phyloP scores from a whole-genome alignment of 2,329 filamentous ascomycete genomes.

The Pestalotiopsis sp. region DNA sequence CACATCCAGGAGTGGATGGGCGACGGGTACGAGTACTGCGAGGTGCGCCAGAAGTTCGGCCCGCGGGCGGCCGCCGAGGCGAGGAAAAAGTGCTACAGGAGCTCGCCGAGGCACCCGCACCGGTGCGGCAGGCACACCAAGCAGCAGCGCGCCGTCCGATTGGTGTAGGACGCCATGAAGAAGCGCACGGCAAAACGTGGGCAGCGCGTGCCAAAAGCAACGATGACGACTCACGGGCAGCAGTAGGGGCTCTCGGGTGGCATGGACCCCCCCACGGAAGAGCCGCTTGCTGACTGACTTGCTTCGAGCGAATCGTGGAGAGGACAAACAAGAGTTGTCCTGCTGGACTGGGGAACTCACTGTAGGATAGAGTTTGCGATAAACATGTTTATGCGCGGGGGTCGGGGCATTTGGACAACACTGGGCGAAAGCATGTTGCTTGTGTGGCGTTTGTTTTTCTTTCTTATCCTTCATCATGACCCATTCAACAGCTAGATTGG shows the following conservation, averaged over 20 bases:
- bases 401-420: background rate
- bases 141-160: slow-evolving; percentile 32
- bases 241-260: background rate
- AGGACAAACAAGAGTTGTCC: background rate
- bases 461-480: no score
- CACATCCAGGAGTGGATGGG: slow-evolving; percentile 65
- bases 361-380: background rate
- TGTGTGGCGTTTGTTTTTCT: background rate
- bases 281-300: background rate
- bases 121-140: slow-evolving; percentile 59
- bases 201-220: background rate
- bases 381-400: background rate
- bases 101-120: slow-evolving; percentile 60
- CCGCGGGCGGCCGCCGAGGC: slow-evolving; percentile 47
- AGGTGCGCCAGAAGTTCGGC: slow-evolving; percentile 61
- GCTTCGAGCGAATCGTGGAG: background rate
- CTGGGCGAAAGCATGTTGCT: background rate
- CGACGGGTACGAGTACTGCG: slow-evolving; percentile 60
- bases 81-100: slow-evolving; percentile 59
- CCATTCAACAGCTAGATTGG: no score
- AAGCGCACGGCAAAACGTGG: background rate
- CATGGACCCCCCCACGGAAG: background rate
- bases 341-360: background rate
- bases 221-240: background rate
- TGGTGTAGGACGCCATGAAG: slow-evolving; percentile 21